Evolutionary conservation across 2,329 filamentous ascomycete genomes (phyloP).

Genomic region (Aspergillus sp.): DNA sequence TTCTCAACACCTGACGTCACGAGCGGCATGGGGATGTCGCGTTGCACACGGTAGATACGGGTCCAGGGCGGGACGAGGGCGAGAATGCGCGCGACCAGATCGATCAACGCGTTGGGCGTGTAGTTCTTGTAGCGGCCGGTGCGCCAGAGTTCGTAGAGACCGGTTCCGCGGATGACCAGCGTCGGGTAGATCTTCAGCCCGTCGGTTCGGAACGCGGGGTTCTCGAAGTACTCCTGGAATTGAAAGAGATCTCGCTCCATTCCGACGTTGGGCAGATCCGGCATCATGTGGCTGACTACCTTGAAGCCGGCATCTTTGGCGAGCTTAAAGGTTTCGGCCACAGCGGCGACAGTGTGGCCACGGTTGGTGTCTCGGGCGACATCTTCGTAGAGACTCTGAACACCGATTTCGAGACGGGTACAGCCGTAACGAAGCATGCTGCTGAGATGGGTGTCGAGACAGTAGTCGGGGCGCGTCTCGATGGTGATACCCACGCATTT

Average conservation of each 20-base stretch:
- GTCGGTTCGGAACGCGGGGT: constrained; percentile 91
- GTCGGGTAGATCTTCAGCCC: constrained; percentile 98
- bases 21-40: constrained; percentile 98
- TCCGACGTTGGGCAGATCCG: constrained; percentile 93
- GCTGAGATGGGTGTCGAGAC: constrained; percentile 88
- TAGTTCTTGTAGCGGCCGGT: constrained; percentile 98
- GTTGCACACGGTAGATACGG: constrained; percentile 94
- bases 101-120: constrained; percentile 92
- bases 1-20: constrained; percentile 99
- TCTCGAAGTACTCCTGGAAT: constrained; percentile 97
- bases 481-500: constrained; percentile 99
- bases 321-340: constrained; percentile 95
- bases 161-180: constrained; percentile 92
- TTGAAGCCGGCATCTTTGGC: constrained; percentile 98
- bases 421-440: constrained; percentile 98
- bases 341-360: constrained; percentile 91
- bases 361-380: constrained; percentile 97
- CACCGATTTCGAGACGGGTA: constrained; percentile 88
- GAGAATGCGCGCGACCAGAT: constrained; percentile 93
- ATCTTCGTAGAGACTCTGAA: constrained; percentile 96
- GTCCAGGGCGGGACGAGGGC: constrained; percentile 97
- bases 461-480: constrained; percentile 96
- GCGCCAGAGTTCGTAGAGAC: constrained; percentile 94
- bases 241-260: constrained; percentile 98
- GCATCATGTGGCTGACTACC: constrained; percentile 99